A percentile compares a stretch with the other conserved stretches of the same genome.
These are phyloP conservation scores for Chloranthus sessilifolius DNA, from an alignment of 164 flowering plant species.

Conservation along the genomic window DNA sequence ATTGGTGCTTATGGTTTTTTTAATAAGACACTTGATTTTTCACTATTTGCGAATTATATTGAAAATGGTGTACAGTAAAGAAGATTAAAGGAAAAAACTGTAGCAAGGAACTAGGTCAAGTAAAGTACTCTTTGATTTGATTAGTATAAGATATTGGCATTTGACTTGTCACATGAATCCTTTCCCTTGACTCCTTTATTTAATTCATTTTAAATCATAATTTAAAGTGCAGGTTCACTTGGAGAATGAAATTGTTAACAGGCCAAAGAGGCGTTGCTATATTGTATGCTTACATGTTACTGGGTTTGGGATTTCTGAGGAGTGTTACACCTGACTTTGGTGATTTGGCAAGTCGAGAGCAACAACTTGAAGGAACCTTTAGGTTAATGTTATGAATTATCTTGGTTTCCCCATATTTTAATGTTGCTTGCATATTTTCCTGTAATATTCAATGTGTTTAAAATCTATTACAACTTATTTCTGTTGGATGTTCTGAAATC, in stretches of 20 bases:
- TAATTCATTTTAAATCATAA: background rate
- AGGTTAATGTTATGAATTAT: conserved; percentile 38
- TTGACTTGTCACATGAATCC: background rate
- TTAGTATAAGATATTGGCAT: background rate
- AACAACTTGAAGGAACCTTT: conserved; percentile 93
- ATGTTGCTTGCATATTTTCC: too few relatives aligned
- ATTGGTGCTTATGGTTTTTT: too few relatives aligned
- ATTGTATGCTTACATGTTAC: conserved; percentile 87
- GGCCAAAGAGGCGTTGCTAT: conserved; percentile 89
- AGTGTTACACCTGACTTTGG: conserved; percentile 94
- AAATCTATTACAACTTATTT: too few relatives aligned
- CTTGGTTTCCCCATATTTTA: conserved; percentile 12
- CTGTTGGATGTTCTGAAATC: background rate
- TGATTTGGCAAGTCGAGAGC: conserved; percentile 76
- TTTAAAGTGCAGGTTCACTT: conserved; percentile 68
- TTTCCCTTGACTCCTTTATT: background rate
- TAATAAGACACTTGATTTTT: background rate
- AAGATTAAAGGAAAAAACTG: too few relatives aligned
- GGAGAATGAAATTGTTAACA: conserved; percentile 96
- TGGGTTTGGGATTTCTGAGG: conserved; percentile 91
- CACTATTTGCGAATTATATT: too few relatives aligned
- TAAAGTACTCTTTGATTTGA: background rate
- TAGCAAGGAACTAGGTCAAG: too few relatives aligned
- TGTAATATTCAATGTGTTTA: background rate
- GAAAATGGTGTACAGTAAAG: too few relatives aligned